phyloP scores from a whole-genome alignment of 106 monocot genomes.

The Vanilla planifolia region DNA sequence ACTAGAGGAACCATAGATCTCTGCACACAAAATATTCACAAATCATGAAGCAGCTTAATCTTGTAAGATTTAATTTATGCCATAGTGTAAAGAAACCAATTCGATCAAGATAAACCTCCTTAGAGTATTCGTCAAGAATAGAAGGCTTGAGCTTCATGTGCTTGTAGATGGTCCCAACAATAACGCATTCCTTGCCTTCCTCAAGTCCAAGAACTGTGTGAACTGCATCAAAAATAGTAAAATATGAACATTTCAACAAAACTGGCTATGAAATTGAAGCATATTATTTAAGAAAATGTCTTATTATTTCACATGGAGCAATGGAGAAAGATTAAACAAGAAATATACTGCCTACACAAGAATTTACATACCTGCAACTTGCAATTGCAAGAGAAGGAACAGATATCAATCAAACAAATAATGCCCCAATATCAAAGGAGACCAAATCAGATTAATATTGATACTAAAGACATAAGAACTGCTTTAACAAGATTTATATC shows the following conservation, averaged over 20 bases:
- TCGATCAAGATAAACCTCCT: constrained; percentile 56
- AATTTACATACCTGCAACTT: too few relatives aligned
- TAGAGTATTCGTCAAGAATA: constrained; percentile 90
- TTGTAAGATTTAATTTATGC: neutral
- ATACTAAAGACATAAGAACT: too few relatives aligned
- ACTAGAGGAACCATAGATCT: constrained; percentile 86
- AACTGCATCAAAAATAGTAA: constrained; percentile 61
- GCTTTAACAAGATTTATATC: too few relatives aligned
- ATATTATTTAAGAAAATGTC: too few relatives aligned
- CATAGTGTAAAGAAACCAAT: neutral
- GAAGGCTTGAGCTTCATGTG: constrained; percentile 98
- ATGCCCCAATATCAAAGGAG: too few relatives aligned
- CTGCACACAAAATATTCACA: constrained; percentile 30
- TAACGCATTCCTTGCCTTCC: constrained; percentile 82
- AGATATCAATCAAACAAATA: too few relatives aligned
- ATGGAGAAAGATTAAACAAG: too few relatives aligned
- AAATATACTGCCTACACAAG: too few relatives aligned
- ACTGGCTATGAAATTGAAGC: neutral
- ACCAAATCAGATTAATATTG: too few relatives aligned
- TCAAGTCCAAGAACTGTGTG: constrained; percentile 81
- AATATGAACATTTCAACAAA: too few relatives aligned
- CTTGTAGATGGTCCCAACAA: constrained; percentile 94
- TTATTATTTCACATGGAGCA: too few relatives aligned
- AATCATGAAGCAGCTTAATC: neutral
- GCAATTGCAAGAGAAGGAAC: too few relatives aligned